Evolutionary conservation across 140 eudicot genomes (phyloP), one percentile per base, ranked within the genome.

Genomic region (Erigeron philadelphicus): DNA sequence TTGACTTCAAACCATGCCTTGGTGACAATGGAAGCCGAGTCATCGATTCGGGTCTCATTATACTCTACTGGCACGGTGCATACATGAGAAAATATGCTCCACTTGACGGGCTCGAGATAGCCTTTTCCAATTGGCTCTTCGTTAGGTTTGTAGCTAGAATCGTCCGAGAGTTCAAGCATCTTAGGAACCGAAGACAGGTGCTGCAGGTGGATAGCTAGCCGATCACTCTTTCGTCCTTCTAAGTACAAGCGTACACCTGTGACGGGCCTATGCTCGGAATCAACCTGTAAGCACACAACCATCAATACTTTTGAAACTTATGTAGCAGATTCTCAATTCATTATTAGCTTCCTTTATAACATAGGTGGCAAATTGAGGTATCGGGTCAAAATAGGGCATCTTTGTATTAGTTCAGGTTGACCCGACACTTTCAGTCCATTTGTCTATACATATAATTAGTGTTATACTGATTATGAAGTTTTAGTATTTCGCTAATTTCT

Each of bases 1-100:
- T 84, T 89, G 66, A 89, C 99, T 72, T 94, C 99, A 67, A 94
- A 86, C 97, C 99, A 89, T 43, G 99, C 97, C 69, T 81, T 89
- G 1, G 99, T 94, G 62, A 89, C 97, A 0, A 94, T 89, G 10
- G 95, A 87, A 31, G 95, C 97, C 1, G 95, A 75, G 62, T 94
- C 95, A 21, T 89, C 95, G 15, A 87, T 82, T 16, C 80, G 76
- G 17, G 96, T 69, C 44, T 82, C 95, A 16, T 64, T 82, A 67
- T 89, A 74, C 62, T 94, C 90, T 1, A 94, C 89, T 0, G 95
- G 97, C 5, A 90, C 95, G 7, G 99, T 89, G 82, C 90, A 94
- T 10, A 89, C 80, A 38, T 94, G 99, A 4, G 99, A 94, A 84
- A 94, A 89, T 67, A 94, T 87, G 89, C 86, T 85, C 99, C 96